A percentile compares a stretch with the other conserved stretches of the same genome.
These are phyloP conservation scores for Zygosaccharomyces pseudorouxii DNA, from an alignment of 805 yeast species.

Conservation along the genomic window DNA sequence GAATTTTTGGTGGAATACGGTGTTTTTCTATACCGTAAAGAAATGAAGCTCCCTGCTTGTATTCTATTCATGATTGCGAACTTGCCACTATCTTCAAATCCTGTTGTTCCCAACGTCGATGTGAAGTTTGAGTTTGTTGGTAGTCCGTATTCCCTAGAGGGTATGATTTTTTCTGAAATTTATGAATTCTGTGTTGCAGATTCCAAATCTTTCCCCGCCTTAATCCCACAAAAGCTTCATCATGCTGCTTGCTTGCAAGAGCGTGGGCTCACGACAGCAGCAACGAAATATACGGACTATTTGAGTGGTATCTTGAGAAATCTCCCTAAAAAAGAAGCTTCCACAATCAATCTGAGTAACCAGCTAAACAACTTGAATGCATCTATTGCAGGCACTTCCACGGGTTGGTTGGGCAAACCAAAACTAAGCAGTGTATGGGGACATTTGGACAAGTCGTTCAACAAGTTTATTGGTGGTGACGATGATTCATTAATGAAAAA, in stretches of 20 bases:
- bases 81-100: slow-evolving; percentile 39
- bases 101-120: slow-evolving; percentile 28
- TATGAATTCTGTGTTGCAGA: slow-evolving; percentile 52
- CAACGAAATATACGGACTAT: slow-evolving; percentile 59
- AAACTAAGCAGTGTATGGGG: slow-evolving; percentile 85
- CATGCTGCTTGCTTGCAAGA: slow-evolving; percentile 73
- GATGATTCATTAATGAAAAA: slow-evolving; percentile 44
- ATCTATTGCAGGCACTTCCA: slow-evolving; percentile 46
- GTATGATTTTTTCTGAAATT: slow-evolving; percentile 58
- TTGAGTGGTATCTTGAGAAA: slow-evolving; percentile 40
- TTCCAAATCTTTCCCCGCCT: slow-evolving; percentile 43
- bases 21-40: slow-evolving; percentile 39
- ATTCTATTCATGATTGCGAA: slow-evolving; percentile 46
- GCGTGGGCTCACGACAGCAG: slow-evolving; percentile 50
- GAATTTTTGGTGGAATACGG: slow-evolving; percentile 51
- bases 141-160: slow-evolving; percentile 38
- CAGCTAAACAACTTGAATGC: slow-evolving; percentile 40
- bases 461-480: slow-evolving; percentile 82
- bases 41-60: slow-evolving; percentile 38
- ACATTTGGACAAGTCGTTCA: slow-evolving; percentile 73
- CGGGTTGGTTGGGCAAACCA: slow-evolving; percentile 77
- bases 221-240: slow-evolving; percentile 54
- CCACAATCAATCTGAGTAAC: slow-evolving; percentile 34
- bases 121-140: slow-evolving; percentile 42
- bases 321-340: slow-evolving; percentile 35